Evolutionary conservation across 176 grass and related monocot species (phyloP), one percentile per base, ranked within the genome.

Genomic region (Typha latifolia): DNA sequence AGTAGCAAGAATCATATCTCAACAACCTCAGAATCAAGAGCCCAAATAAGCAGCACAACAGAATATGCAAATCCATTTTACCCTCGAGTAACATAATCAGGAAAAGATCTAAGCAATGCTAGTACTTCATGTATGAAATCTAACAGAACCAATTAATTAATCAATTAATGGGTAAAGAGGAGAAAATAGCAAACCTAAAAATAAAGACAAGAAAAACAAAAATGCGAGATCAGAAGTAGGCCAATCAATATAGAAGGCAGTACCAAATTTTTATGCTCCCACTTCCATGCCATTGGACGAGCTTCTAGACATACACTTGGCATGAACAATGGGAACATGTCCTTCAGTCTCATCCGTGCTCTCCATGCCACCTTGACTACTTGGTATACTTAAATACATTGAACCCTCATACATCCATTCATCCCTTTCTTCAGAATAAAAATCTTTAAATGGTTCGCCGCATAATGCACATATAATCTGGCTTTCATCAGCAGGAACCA

Each of bases 341-440:
- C 2, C 49, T 14, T 10, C 14, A 24, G 29, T n/a, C 19, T 26
- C 73, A 75, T 61, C 68, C 49, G 43, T 66, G 62, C 48, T 50
- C 57, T 69, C 43, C 5, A 37, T 10, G 68, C 63, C 61, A 72
- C 29, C 74, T 61, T 82, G 73, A 62, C 15, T 80, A 55, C 63
- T 80, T 0, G 29, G 72, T 14, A 48, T 37, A 76, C 88, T 76
- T 74, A 85, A 87, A 72, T 93, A 85, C 14, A 74, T 61, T 14
- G 85, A 66, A 32, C 82, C 94, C 82, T 78, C 93, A 70, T 87
- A 99, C 94, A 99, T 90, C 94, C 94, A 99, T 70, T 87, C 67
- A 26, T 79, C 79, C 15, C 66, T 82, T 57, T 84, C 75, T 6
- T 80, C 32, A 64, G 85, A 93, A 73, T 85, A 99, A n/a, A 87